Conservation (phyloP, 2,329 filamentous ascomycete genomes). For the Alternaria atra region DNA sequence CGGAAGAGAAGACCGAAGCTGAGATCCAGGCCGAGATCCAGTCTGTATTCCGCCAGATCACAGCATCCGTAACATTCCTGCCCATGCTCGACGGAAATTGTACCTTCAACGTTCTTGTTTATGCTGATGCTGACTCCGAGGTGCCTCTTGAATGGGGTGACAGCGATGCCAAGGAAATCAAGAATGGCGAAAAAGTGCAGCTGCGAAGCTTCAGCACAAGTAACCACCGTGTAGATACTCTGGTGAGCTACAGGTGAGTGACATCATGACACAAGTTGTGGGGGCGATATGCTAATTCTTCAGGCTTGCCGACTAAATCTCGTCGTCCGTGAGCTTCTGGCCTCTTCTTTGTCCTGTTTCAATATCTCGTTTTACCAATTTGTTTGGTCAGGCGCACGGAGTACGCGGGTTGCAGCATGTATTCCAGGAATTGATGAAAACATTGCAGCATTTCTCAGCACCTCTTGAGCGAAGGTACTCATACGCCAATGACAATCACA, state of each 20-base stretch:
- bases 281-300: constrained; percentile 14
- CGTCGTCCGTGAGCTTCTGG: neutral
- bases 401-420: neutral
- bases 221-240: constrained; percentile 90
- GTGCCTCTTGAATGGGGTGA: constrained; percentile 99
- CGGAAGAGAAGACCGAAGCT: constrained; percentile 81
- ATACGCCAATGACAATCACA: neutral
- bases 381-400: constrained; percentile 1
- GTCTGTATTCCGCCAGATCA: constrained; percentile 97
- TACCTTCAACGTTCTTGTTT: constrained; percentile 98
- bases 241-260: constrained; percentile 83
- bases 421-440: neutral
- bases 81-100: constrained; percentile 93
- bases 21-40: constrained; percentile 97
- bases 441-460: neutral
- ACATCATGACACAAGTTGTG: neutral
- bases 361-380: neutral
- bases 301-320: constrained; percentile 38
- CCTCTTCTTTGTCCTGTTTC: neutral
- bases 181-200: constrained; percentile 93
- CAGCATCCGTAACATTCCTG: constrained; percentile 94
- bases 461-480: neutral
- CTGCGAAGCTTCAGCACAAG: constrained; percentile 95
- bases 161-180: constrained; percentile 96
- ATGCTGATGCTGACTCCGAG: constrained; percentile 94